Conservation (phyloP, 352 stramenopile genomes). For the Pythium diclinum region DNA sequence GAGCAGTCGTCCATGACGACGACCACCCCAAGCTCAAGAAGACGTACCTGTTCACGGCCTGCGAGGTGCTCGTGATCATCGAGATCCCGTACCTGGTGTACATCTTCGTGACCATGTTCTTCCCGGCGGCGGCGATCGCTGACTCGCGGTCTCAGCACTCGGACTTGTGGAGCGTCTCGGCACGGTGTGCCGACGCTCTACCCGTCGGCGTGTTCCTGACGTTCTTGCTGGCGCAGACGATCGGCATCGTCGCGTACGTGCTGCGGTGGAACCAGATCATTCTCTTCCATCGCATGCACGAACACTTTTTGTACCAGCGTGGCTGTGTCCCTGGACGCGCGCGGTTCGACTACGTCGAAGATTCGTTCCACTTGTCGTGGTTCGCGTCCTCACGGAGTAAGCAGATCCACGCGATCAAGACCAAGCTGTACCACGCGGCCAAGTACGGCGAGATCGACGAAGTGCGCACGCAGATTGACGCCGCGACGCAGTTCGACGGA, state of each 20-base stretch:
- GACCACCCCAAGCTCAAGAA: slow-evolving; percentile 57
- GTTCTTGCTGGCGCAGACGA: slow-evolving; percentile 44
- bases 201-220: slow-evolving; percentile 29
- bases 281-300: slow-evolving; percentile 75
- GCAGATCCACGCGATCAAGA: slow-evolving; percentile 48
- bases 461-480: slow-evolving; percentile 42
- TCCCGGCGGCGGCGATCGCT: slow-evolving; percentile 12
- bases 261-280: slow-evolving; percentile 78
- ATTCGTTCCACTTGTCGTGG: slow-evolving; percentile 39
- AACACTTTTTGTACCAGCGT: slow-evolving; percentile 73
- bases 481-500: slow-evolving; percentile 52
- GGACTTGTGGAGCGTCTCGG: slow-evolving; percentile 34
- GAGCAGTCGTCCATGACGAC: slow-evolving; percentile 40
- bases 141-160: slow-evolving; percentile 25
- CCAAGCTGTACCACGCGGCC: slow-evolving; percentile 55
- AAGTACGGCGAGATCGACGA: slow-evolving; percentile 59
- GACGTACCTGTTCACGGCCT: slow-evolving; percentile 67
- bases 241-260: slow-evolving; percentile 56
- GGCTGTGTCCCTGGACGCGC: slow-evolving; percentile 54
- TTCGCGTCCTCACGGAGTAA: slow-evolving; percentile 42
- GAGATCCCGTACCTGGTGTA: slow-evolving; percentile 72
- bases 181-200: slow-evolving; percentile 36
- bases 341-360: slow-evolving; percentile 65
- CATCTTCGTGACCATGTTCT: slow-evolving; percentile 50
- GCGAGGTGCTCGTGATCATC: slow-evolving; percentile 72